Percentiles rank a stretch among this genome's conserved stretches.
Evolutionary conservation across 2,329 filamentous ascomycete genomes (phyloP).

Genomic region (Cryphonectria carpinicola): DNA sequence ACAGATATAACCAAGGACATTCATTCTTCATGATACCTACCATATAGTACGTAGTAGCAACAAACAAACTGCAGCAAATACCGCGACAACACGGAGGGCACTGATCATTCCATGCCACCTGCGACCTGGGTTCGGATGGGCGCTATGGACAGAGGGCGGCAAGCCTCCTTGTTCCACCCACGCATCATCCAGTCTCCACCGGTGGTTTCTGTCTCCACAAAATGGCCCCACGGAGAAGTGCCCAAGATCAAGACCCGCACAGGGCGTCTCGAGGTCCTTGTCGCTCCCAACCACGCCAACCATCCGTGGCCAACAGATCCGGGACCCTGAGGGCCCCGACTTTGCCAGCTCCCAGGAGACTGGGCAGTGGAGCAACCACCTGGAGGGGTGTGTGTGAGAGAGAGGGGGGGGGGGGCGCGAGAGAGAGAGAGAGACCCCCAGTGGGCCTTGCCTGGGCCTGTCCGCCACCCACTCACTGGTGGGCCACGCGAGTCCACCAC

Average conservation of each 20-base stretch:
- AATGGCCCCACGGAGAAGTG: not conserved
- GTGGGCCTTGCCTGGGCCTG: not conserved
- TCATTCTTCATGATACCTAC: not conserved
- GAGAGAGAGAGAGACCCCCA: not conserved
- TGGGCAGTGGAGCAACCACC: not conserved
- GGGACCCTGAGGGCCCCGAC: conserved; percentile 7
- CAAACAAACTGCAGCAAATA: not conserved
- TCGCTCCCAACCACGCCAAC: conserved; percentile 16
- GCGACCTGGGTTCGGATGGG: not conserved
- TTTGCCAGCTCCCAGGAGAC: conserved; percentile 7
- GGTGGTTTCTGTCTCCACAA: not conserved
- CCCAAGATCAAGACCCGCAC: conserved; percentile 18
- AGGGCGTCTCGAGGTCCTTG: conserved; percentile 21
- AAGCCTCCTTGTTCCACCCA: conserved; percentile 7
- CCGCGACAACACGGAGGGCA: not conserved
- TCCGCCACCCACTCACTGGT: conserved; percentile 6
- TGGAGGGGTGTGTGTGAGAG: not conserved
- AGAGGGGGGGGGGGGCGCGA: no score
- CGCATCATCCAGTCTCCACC: not conserved
- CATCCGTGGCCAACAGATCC: conserved; percentile 13
- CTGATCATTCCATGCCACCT: not conserved
- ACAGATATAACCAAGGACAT: not conserved
- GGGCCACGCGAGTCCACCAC: conserved; percentile 18
- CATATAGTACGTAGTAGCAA: not conserved
- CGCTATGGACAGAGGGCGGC: conserved; percentile 25